Conservation (phyloP, 495 filamentous ascomycete species). For the Podospora australis region DNA sequence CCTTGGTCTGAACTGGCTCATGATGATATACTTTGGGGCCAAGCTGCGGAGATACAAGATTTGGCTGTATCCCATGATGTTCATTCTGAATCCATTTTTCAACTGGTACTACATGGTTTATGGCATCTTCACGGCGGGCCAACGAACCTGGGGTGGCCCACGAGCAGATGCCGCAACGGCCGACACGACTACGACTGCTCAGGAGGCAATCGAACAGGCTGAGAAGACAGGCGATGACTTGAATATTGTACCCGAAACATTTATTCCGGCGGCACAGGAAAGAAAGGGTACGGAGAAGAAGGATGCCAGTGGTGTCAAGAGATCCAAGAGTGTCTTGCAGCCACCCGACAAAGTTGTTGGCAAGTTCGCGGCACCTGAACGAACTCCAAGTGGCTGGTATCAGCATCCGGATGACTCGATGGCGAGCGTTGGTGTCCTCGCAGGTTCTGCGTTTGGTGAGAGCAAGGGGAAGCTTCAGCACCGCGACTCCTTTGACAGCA, state of each 20-base stretch:
- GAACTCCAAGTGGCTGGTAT: slow-evolving; percentile 56
- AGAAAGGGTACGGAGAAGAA: slow-evolving; percentile 23
- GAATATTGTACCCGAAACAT: slow-evolving; percentile 85
- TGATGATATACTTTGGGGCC: slow-evolving; percentile 94
- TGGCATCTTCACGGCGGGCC: slow-evolving; percentile 82
- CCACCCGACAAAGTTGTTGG: slow-evolving; percentile 71
- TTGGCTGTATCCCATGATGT: slow-evolving; percentile 95
- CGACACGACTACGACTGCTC: slow-evolving; percentile 69
- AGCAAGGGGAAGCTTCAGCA: slow-evolving; percentile 44
- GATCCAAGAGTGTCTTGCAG: slow-evolving; percentile 50
- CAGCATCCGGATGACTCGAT: slow-evolving; percentile 56
- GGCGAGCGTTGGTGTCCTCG: slow-evolving; percentile 39
- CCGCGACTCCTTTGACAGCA: slow-evolving; percentile 66
- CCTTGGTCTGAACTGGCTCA: slow-evolving; percentile 84
- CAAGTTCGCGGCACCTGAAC: slow-evolving; percentile 56
- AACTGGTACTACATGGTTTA: slow-evolving; percentile 98
- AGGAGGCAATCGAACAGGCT: slow-evolving; percentile 76
- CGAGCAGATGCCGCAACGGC: slow-evolving; percentile 86
- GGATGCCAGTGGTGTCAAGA: slow-evolving; percentile 28
- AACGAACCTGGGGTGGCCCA: slow-evolving; percentile 94
- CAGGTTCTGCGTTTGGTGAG: slow-evolving; percentile 18
- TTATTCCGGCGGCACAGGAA: slow-evolving; percentile 63
- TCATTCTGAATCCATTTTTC: slow-evolving; percentile 91
- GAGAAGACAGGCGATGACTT: slow-evolving; percentile 79
- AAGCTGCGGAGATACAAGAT: slow-evolving; percentile 85